Conservation (phyloP, 2,329 filamentous ascomycete species). For the Fusarium poae region DNA sequence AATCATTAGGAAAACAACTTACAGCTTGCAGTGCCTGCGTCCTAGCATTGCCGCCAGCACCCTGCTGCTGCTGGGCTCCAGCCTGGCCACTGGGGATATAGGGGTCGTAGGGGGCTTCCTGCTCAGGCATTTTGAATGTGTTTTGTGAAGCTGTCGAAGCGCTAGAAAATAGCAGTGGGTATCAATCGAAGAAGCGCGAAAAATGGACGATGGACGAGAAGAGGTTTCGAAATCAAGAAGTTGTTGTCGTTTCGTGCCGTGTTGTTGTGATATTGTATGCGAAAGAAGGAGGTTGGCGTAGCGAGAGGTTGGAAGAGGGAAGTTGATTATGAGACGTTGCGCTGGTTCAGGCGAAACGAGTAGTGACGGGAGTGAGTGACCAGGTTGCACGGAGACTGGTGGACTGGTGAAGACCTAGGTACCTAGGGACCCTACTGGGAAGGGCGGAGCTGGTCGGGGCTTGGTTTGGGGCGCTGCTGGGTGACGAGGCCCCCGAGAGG, state of each 20-base stretch:
- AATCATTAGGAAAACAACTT: constrained; percentile 58
- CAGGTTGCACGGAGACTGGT: constrained; percentile 36
- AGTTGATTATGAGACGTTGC: constrained; percentile 48
- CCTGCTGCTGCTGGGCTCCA: constrained; percentile 56
- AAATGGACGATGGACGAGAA: constrained; percentile 21
- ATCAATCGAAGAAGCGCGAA: constrained; percentile 36
- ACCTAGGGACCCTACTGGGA: neutral
- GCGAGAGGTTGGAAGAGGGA: constrained; percentile 47
- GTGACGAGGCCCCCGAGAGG: constrained; percentile 49
- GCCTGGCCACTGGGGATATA: constrained; percentile 82
- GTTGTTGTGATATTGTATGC: constrained; percentile 32
- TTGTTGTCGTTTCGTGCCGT: constrained; percentile 33
- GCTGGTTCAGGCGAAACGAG: constrained; percentile 51
- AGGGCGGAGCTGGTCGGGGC: constrained; percentile 9
- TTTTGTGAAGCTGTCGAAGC: constrained; percentile 11
- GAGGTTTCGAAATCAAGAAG: constrained; percentile 20
- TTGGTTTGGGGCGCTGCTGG: constrained; percentile 24
- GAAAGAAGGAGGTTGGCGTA: constrained; percentile 45
- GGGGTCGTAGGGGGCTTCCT: constrained; percentile 82
- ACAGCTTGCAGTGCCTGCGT: constrained; percentile 84
- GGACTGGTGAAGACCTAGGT: constrained; percentile 11
- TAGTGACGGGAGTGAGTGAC: constrained; percentile 40
- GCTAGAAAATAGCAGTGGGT: constrained; percentile 34
- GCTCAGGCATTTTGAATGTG: constrained; percentile 62
- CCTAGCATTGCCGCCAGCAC: constrained; percentile 62